Evolutionary conservation across 768 basidiomycete species (phyloP).

Genomic region (Brasilioporus rufonigricans): DNA sequence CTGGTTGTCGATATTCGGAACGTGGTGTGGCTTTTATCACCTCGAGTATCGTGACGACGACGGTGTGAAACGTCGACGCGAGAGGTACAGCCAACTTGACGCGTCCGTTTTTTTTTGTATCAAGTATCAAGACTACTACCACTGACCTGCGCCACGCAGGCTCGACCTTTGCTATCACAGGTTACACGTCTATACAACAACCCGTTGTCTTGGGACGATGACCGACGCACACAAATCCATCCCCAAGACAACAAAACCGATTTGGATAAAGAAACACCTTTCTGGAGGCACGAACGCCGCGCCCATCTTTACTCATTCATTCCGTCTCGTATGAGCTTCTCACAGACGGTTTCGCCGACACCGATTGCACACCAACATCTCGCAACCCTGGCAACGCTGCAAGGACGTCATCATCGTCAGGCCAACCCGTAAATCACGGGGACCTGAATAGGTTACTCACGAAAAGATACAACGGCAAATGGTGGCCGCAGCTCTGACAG

Average conservation of each 20-base stretch:
- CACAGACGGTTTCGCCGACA: constrained; percentile 38
- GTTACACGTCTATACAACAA: neutral
- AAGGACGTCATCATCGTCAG: neutral
- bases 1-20: no score
- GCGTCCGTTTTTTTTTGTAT: no score
- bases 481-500: constrained; percentile 46
- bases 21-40: no score
- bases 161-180: no score
- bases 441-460: constrained; percentile 38
- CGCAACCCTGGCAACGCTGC: constrained; percentile 35
- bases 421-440: neutral
- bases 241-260: neutral
- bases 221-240: no score
- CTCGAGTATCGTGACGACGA: no score
- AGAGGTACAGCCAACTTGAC: no score
- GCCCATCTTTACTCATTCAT: no score
- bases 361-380: constrained; percentile 35
- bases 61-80: no score
- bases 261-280: neutral
- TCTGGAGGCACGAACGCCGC: neutral
- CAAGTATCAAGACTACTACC: no score
- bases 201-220: no score
- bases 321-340: neutral
- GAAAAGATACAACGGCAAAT: constrained; percentile 44
- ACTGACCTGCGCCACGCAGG: neutral